These are phyloP conservation scores for Anthracocystis walkeri DNA, from an alignment of 1,284 basidiomycete species.

Conservation along the genomic window DNA sequence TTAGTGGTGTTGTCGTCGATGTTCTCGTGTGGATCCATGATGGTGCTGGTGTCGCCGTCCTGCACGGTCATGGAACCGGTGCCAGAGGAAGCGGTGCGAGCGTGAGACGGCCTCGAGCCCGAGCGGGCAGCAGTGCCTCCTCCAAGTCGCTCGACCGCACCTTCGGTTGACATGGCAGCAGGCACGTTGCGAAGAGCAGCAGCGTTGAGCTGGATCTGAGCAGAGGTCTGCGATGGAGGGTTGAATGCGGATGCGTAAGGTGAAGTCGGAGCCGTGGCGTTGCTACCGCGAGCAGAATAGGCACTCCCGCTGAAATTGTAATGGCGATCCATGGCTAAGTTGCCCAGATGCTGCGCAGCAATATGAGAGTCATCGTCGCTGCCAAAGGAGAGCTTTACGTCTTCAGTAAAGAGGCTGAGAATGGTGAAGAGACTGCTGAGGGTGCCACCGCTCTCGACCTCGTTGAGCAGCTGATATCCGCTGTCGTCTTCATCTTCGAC, in stretches of 20 bases:
- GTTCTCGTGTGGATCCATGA: constrained; percentile 33
- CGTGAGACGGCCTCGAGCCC: constrained; percentile 11
- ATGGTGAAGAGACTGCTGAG: constrained; percentile 96
- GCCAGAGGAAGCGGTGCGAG: constrained; percentile 36
- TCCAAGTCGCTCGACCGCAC: constrained; percentile 47
- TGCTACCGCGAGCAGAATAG: constrained; percentile 2
- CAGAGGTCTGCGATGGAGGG: constrained; percentile 34
- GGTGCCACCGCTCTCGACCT: constrained; percentile 74
- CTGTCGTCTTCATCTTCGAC: constrained; percentile 59
- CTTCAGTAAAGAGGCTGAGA: constrained; percentile 93
- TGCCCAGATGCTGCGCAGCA: constrained; percentile 10
- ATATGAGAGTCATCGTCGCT: constrained; percentile 38
- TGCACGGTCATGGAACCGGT: constrained; percentile 39
- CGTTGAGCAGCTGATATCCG: constrained; percentile 67
- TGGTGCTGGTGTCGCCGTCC: constrained; percentile 49
- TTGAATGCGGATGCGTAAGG: constrained; percentile 49
- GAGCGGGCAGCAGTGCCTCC: constrained; percentile 9
- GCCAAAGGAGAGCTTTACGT: constrained; percentile 82
- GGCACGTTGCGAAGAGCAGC: constrained; percentile 58
- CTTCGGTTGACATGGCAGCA: constrained; percentile 47
- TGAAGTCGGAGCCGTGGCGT: constrained; percentile 32
- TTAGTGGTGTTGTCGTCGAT: constrained; percentile 19
- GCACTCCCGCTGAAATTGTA: constrained; percentile 7
- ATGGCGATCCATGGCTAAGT: constrained; percentile 27
- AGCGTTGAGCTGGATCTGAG: constrained; percentile 58